Evolutionary conservation across 2,329 filamentous ascomycete genomes (phyloP).

Genomic region (Fusarium poae): DNA sequence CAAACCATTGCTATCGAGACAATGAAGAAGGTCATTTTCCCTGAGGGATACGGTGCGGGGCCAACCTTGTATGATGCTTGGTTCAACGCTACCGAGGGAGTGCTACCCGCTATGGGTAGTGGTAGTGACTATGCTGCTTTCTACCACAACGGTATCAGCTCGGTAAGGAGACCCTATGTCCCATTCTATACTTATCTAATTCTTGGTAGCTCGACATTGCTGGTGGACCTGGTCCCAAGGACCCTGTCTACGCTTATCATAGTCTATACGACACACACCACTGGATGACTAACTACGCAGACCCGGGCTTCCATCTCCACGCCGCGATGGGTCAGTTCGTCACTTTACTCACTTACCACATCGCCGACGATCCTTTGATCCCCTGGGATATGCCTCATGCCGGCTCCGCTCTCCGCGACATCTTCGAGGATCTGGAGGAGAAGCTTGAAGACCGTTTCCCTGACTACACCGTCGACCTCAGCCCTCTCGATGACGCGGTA

Average conservation of each 20-base stretch:
- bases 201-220: conserved; percentile 21
- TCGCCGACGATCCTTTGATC: conserved; percentile 33
- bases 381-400: conserved; percentile 32
- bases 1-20: conserved; percentile 42
- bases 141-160: conserved; percentile 34
- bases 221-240: conserved; percentile 32
- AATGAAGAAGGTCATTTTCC: conserved; percentile 42
- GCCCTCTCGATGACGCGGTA: conserved; percentile 19
- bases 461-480: conserved; percentile 1
- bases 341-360: conserved; percentile 31
- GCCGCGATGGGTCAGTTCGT: conserved; percentile 60
- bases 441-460: conserved; percentile 20
- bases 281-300: conserved; percentile 66
- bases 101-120: conserved; percentile 29
- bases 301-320: conserved; percentile 64
- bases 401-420: conserved; percentile 20
- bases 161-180: conserved; percentile 6
- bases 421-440: conserved; percentile 33
- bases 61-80: conserved; percentile 40
- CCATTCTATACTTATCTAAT: background rate
- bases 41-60: conserved; percentile 22
- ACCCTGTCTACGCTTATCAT: conserved; percentile 31
- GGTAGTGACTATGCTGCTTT: conserved; percentile 38
- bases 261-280: conserved; percentile 53
- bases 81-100: conserved; percentile 38